Evolutionary conservation across 257 asterid genomes (phyloP).

Genomic region (Rehmannia glutinosa): DNA sequence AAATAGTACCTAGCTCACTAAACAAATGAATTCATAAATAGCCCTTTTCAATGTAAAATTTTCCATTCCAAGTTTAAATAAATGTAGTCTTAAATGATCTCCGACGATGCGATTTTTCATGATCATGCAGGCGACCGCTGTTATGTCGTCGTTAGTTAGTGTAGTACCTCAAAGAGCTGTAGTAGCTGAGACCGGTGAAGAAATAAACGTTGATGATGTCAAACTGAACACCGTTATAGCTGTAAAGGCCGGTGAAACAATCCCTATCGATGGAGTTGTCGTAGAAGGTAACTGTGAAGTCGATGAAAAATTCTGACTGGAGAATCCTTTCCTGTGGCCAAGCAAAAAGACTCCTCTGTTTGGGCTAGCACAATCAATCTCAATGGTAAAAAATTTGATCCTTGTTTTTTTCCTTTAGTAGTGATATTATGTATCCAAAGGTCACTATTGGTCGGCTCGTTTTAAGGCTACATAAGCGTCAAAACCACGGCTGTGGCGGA

Average conservation of each 20-base stretch:
- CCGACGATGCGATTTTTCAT: not conserved
- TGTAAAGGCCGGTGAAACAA: conserved; percentile 45
- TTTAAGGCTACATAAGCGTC: conserved; percentile 52
- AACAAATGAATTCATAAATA: too few relatives aligned
- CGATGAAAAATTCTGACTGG: conserved; percentile 73
- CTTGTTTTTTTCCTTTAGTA: too few relatives aligned
- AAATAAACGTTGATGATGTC: conserved; percentile 49
- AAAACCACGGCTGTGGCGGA: conserved; percentile 53
- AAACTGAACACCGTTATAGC: conserved; percentile 47
- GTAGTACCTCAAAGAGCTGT: conserved; percentile 60
- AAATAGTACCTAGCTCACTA: too few relatives aligned
- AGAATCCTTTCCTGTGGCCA: conserved; percentile 74
- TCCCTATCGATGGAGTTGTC: conserved; percentile 72
- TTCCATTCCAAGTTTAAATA: too few relatives aligned
- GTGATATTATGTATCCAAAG: too few relatives aligned
- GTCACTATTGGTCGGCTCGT: too few relatives aligned
- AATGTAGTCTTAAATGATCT: not conserved
- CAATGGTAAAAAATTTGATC: conserved; percentile 52
- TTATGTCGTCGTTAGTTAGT: conserved; percentile 55
- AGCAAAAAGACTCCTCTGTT: conserved; percentile 54
- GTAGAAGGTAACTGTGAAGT: conserved; percentile 69
- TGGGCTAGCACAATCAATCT: conserved; percentile 82
- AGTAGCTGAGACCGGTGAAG: conserved; percentile 60
- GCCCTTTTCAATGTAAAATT: not conserved
- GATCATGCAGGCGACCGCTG: conserved; percentile 40